Percentiles rank a stretch among this genome's conserved stretches.
Evolutionary conservation across 805 yeast genomes (phyloP).

Genomic region (Nakazawaea laoshanensis): DNA sequence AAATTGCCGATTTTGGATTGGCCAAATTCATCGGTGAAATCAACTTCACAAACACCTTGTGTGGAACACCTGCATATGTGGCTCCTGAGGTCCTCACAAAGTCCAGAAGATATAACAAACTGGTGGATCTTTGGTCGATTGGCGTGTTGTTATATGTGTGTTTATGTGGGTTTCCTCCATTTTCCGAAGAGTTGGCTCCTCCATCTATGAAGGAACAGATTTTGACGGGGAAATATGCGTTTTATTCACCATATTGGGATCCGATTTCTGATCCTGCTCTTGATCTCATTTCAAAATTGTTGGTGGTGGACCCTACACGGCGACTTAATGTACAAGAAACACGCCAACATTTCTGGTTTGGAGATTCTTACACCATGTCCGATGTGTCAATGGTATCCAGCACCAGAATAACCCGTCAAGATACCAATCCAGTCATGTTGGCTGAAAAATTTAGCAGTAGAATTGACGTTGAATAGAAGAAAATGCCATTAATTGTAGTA

Average conservation of each 20-base stretch:
- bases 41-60: constrained; percentile 66
- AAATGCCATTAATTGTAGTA: constrained; percentile 2
- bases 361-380: constrained; percentile 2
- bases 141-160: constrained; percentile 76
- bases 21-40: constrained; percentile 64
- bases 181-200: constrained; percentile 75
- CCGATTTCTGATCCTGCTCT: constrained; percentile 54
- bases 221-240: constrained; percentile 56
- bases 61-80: constrained; percentile 85
- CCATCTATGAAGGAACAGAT: constrained; percentile 75
- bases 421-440: constrained; percentile 7
- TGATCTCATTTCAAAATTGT: constrained; percentile 54
- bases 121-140: constrained; percentile 77
- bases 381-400: constrained; percentile 1
- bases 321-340: constrained; percentile 22
- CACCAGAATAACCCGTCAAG: constrained; percentile 2
- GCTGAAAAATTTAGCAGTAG: constrained; percentile 6
- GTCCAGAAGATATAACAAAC: constrained; percentile 53
- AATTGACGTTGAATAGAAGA: background rate
- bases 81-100: constrained; percentile 69
- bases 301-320: constrained; percentile 43
- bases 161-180: constrained; percentile 79
- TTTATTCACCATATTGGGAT: constrained; percentile 78
- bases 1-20: constrained; percentile 78
- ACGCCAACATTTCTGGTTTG: constrained; percentile 6